Conservation (phyloP, 2,329 filamentous ascomycete species). For the Trichoderma sp. region DNA sequence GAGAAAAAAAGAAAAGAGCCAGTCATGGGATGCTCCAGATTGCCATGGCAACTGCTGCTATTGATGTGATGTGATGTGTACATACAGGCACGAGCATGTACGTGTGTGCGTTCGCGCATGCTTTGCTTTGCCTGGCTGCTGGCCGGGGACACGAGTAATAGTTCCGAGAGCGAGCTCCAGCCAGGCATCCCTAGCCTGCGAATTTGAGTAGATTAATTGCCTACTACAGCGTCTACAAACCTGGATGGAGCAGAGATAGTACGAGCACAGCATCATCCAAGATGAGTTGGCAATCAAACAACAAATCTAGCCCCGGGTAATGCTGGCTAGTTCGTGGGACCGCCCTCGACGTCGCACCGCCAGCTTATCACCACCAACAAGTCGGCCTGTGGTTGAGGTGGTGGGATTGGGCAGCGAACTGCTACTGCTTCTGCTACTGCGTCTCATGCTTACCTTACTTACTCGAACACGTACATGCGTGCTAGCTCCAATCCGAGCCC, state of each 20-base stretch:
- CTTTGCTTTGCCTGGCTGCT: not conserved
- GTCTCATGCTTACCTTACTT: not conserved
- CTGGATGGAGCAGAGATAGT: not conserved
- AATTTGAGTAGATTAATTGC: not conserved
- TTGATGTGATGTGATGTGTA: not conserved
- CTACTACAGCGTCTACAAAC: not conserved
- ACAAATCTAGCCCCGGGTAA: not conserved
- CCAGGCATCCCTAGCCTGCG: not conserved
- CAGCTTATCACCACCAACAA: not conserved
- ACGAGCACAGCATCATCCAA: not conserved
- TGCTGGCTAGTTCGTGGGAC: not conserved
- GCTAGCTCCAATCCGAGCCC: not conserved
- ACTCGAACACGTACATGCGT: not conserved
- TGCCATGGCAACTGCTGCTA: slow-evolving; percentile 3
- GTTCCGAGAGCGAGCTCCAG: not conserved
- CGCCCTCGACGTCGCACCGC: not conserved
- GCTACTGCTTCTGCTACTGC: not conserved
- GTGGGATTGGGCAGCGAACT: slow-evolving; percentile 16
- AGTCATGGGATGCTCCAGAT: not conserved
- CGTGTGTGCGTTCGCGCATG: not conserved
- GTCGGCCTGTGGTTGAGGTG: not conserved
- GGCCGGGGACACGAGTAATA: not conserved
- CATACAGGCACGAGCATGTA: not conserved
- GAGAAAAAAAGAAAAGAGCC: not conserved
- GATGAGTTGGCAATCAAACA: not conserved